Evolutionary conservation across 1,284 basidiomycete species (phyloP).

Genomic region (Peniophora sp.): DNA sequence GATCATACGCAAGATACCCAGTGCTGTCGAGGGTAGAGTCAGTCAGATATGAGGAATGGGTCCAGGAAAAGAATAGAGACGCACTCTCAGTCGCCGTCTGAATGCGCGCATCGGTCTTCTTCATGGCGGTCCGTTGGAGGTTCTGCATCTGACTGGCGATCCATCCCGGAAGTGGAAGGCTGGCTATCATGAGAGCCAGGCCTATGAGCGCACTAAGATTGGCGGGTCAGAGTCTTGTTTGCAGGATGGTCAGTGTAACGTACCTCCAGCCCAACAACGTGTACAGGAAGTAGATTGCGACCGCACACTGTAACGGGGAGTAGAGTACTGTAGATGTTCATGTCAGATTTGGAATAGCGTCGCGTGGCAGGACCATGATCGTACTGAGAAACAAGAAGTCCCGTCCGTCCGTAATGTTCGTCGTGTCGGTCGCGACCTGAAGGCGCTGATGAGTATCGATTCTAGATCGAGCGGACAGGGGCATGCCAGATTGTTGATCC

Average conservation of each 20-base stretch:
- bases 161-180: slow-evolving; percentile 43
- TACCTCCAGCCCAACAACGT: slow-evolving; percentile 41
- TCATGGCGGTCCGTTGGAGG: slow-evolving; percentile 21
- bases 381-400: slow-evolving; percentile 6
- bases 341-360: slow-evolving; percentile 1
- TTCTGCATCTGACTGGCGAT: slow-evolving; percentile 22
- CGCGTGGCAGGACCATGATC: slow-evolving; percentile 9
- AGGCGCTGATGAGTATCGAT: slow-evolving; percentile 24
- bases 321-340: slow-evolving; percentile 17
- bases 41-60: neutral
- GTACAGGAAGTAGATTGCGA: slow-evolving; percentile 37
- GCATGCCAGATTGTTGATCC: neutral
- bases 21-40: slow-evolving; percentile 34
- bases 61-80: slow-evolving; percentile 7
- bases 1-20: slow-evolving; percentile 40
- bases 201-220: slow-evolving; percentile 40
- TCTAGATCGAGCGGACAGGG: neutral
- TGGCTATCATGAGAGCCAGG: slow-evolving; percentile 38
- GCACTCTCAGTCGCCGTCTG: slow-evolving; percentile 40
- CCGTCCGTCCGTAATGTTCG: slow-evolving; percentile 7
- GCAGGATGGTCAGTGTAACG: slow-evolving; percentile 1
- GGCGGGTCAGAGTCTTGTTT: slow-evolving; percentile 35
- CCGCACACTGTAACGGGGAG: slow-evolving; percentile 26
- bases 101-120: slow-evolving; percentile 39
- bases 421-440: slow-evolving; percentile 17